These are phyloP conservation scores for Astragalus glycyphyllos DNA, from an alignment of 306 rosid species.

Conservation along the genomic window DNA sequence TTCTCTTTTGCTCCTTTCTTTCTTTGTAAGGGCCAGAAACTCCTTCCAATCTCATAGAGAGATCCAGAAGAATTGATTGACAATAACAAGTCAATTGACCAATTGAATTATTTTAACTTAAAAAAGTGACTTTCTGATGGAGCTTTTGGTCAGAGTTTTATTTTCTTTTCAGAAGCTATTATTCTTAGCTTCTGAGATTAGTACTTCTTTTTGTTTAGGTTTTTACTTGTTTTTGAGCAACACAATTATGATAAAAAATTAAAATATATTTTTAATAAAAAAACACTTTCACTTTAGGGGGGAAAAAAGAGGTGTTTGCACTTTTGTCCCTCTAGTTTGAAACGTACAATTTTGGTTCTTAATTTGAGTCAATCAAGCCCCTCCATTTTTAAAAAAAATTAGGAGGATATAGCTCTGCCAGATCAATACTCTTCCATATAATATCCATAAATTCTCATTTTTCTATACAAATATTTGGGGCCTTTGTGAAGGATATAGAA, in stretches of 20 bases:
- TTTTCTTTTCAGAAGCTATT: constrained; percentile 1
- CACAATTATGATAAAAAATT: background rate
- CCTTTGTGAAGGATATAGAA: background rate
- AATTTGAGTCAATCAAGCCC: background rate
- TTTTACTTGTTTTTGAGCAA: background rate
- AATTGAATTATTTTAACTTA: no score
- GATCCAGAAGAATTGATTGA: no score
- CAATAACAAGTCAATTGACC: no score
- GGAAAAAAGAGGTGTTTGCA: background rate
- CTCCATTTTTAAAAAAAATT: background rate
- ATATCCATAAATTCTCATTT: background rate
- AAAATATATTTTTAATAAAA: background rate
- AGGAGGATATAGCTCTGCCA: background rate
- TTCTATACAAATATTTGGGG: background rate
- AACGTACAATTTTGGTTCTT: background rate
- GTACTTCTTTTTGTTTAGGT: background rate
- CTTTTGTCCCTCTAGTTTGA: background rate
- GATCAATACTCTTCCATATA: background rate
- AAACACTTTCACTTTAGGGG: background rate
- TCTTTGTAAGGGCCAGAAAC: background rate
- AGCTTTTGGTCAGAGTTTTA: background rate
- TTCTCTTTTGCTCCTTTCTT: background rate
- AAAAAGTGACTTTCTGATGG: background rate
- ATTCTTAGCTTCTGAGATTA: background rate
- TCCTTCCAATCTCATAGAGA: no score